Conservation (phyloP, 306 rosid genomes). For the Clitoria ternatea region DNA sequence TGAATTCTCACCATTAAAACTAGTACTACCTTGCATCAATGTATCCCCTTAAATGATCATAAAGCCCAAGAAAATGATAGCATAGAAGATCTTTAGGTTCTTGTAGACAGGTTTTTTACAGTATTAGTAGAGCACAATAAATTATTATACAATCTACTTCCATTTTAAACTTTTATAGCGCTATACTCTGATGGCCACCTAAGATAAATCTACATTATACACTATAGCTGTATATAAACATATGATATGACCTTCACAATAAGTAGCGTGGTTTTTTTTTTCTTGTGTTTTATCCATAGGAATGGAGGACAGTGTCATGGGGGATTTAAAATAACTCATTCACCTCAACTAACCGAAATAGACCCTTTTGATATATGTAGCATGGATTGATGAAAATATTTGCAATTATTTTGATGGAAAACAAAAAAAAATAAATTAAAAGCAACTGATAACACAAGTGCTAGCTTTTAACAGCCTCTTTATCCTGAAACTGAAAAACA, state of each 20-base stretch:
- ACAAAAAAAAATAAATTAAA: no score
- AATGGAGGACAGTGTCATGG: no score
- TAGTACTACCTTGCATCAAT: conserved; percentile 35
- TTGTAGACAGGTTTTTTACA: conserved; percentile 52
- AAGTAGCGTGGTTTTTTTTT: no score
- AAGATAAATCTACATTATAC: neutral
- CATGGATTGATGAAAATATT: no score
- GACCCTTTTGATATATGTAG: no score
- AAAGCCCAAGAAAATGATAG: conserved; percentile 42
- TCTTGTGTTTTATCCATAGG: no score
- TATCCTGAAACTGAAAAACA: no score
- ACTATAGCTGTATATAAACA: neutral
- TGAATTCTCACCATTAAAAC: conserved; percentile 37
- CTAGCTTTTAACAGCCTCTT: neutral
- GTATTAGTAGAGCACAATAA: conserved; percentile 50
- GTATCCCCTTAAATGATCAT: conserved; percentile 40
- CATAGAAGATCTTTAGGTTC: conserved; percentile 40
- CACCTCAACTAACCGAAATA: no score
- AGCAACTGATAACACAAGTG: neutral
- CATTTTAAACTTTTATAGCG: conserved; percentile 10
- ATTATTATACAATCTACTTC: conserved; percentile 37
- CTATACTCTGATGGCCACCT: neutral
- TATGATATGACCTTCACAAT: neutral
- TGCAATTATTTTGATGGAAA: conserved; percentile 8
- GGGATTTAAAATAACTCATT: no score